Evolutionary conservation across 2,329 filamentous ascomycete species (phyloP).

Genomic region (Thelonectria olida): DNA sequence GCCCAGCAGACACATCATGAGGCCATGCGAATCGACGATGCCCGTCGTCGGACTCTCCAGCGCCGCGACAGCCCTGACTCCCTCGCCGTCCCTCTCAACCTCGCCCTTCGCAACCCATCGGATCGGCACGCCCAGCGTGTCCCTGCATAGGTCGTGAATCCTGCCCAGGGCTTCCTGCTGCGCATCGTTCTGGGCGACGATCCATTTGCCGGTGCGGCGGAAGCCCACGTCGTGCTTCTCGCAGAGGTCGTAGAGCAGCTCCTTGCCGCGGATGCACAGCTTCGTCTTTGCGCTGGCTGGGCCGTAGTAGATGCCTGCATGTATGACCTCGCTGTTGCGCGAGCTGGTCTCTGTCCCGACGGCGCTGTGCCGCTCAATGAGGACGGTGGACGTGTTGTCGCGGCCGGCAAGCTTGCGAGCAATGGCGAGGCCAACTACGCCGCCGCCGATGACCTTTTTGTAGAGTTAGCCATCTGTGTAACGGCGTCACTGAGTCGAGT

Average conservation of each 20-base stretch:
- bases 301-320: constrained; percentile 94
- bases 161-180: constrained; percentile 72
- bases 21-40: constrained; percentile 86
- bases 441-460: constrained; percentile 63
- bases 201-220: constrained; percentile 87
- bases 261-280: constrained; percentile 81
- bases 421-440: constrained; percentile 81
- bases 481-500: neutral
- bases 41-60: constrained; percentile 89
- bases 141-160: constrained; percentile 56
- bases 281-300: constrained; percentile 78
- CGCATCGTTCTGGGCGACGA: constrained; percentile 82
- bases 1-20: constrained; percentile 84
- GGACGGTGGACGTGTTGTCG: constrained; percentile 71
- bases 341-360: constrained; percentile 88
- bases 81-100: constrained; percentile 73
- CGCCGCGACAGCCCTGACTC: constrained; percentile 72
- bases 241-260: constrained; percentile 84
- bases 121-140: constrained; percentile 68
- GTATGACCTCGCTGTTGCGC: constrained; percentile 95
- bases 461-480: neutral
- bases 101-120: constrained; percentile 73
- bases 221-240: constrained; percentile 72
- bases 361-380: constrained; percentile 81
- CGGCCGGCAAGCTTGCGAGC: constrained; percentile 76